Conservation (phyloP, 371 early-diverging fungal species). For the Apophysomyces elegans region DNA sequence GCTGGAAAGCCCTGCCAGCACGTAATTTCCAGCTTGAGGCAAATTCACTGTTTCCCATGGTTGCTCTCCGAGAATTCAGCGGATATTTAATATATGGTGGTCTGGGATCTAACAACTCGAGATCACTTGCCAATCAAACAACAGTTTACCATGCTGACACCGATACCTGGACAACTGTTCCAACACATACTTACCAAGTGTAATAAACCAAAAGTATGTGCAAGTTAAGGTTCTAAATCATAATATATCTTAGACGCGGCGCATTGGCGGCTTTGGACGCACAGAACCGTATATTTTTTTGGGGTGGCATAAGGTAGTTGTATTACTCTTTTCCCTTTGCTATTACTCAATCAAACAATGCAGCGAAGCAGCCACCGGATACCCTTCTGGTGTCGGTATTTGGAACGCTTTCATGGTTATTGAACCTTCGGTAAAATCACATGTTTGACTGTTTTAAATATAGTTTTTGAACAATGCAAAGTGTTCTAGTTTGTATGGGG, state of each 20-base stretch:
- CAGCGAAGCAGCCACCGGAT: neutral
- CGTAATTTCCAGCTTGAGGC: slow-evolving; percentile 2
- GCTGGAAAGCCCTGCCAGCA: neutral
- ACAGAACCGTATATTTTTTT: neutral
- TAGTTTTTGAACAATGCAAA: neutral
- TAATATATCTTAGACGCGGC: neutral
- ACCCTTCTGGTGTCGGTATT: neutral
- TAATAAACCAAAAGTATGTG: neutral
- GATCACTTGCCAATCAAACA: slow-evolving; percentile 4
- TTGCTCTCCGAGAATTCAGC: neutral
- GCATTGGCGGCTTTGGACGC: neutral
- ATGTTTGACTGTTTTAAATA: neutral
- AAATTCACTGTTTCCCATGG: slow-evolving; percentile 8
- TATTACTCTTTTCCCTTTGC: neutral
- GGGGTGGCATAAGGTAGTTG: slow-evolving; percentile 1
- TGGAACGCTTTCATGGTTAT: neutral
- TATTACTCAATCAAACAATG: neutral
- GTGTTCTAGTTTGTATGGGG: neutral
- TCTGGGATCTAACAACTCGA: slow-evolving; percentile 3
- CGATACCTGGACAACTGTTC: slow-evolving; percentile 5
- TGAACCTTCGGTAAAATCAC: neutral
- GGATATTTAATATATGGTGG: slow-evolving; percentile 10
- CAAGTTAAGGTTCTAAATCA: too few species aligned
- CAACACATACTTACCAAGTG: neutral
- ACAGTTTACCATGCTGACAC: slow-evolving; percentile 9